Evolutionary conservation across 805 yeast species (phyloP), one percentile per base, ranked within the genome.

Genomic region (Ogataea wickerhamii): DNA sequence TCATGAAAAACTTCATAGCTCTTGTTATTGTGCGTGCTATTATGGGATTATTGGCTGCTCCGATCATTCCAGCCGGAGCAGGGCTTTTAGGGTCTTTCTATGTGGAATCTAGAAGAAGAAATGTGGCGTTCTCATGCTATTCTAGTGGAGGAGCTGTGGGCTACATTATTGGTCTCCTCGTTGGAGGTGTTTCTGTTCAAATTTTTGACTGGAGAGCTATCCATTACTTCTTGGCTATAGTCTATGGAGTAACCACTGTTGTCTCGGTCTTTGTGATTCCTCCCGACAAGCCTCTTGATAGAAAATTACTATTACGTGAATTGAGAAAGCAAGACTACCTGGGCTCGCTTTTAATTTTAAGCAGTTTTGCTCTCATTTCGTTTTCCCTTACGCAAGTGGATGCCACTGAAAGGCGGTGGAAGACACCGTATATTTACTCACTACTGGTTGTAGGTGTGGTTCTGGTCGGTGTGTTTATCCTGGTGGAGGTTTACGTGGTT

Each of bases 141-240:
- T 47, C 65, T 4, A 65, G 67, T 6, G 73, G 74, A 2, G 71
- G 69, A 4, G 73, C 74, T 2, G 17, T 70, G 1, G 74, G 74
- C 4, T 52, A 56, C 30, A 58, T 66, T 14, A 34, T 52, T 22
- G 74, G 74, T 3, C 48, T 60, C 1, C 27, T 70, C 7, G 50
- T 55, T n/a, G 73, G 71, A 14, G 74, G 71, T 14, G 51, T 69
- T 2, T 56, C 68, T 23, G 48, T 53, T 11, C 53, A 63, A 38
- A 38, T 64, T 24, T 49, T 47, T 16, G 49, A 51, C 19, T 69
- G 72, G 72, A 56, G 62, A 40, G 56, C 66, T 3, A 52, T 58
- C 6, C 62, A 68, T 25, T 68, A 41, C 41, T 64, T 68, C 36
- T 44, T 56, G 24, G 57, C 72, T 1, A 65, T 69, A 14, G 41